phyloP scores from a whole-genome alignment of 2,329 filamentous ascomycete species.

The Cryphonectria radicalis region DNA sequence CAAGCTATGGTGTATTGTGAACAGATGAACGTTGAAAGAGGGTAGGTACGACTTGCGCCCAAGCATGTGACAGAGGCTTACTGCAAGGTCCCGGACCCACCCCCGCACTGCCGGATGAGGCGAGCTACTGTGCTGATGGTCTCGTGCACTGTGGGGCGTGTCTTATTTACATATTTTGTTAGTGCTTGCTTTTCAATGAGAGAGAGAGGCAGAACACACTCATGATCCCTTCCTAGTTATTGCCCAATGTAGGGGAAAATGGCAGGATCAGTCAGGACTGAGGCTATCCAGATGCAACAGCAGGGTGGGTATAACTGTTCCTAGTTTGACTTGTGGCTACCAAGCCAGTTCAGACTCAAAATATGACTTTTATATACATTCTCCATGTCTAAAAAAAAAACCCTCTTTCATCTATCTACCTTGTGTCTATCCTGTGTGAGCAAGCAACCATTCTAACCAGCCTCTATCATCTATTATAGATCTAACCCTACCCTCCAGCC shows the following conservation, averaged over 20 bases:
- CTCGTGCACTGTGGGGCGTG: neutral
- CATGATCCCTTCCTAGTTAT: no score
- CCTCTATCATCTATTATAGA: conserved; percentile 49
- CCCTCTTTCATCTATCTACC: neutral
- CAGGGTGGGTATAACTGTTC: neutral
- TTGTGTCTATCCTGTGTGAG: neutral
- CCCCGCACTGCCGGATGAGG: conserved; percentile 1
- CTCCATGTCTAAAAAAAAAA: neutral
- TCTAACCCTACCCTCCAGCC: conserved; percentile 59
- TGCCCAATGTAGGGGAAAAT: no score
- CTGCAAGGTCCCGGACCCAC: conserved; percentile 6
- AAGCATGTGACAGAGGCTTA: conserved; percentile 10
- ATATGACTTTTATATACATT: neutral
- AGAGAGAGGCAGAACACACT: neutral
- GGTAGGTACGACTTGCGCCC: neutral
- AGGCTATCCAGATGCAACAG: no score
- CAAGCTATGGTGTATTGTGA: neutral
- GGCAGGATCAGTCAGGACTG: no score
- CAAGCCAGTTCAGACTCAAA: neutral
- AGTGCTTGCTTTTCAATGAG: neutral
- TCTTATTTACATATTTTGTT: no score
- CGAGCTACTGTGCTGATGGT: neutral
- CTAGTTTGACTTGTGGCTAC: neutral
- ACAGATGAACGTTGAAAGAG: neutral
- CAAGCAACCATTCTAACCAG: conserved; percentile 38